phyloP scores from a whole-genome alignment of 345 rosid genomes.

The Ceriops tagal region DNA sequence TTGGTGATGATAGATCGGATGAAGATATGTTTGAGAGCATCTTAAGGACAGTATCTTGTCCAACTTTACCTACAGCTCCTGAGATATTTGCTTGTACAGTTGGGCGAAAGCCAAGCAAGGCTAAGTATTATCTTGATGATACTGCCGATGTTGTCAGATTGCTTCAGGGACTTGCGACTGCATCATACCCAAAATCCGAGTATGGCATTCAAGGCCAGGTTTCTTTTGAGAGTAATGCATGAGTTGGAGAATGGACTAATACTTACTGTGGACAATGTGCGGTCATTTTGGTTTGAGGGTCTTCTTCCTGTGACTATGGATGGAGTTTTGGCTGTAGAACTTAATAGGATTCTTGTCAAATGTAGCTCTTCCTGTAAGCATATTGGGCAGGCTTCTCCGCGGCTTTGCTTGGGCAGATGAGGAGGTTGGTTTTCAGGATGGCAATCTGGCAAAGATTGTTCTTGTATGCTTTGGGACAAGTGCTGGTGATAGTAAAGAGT shows the following conservation, averaged over 20 bases:
- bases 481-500: constrained; percentile 19
- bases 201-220: constrained; percentile 26
- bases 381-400: neutral
- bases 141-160: constrained; percentile 56
- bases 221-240: constrained; percentile 60
- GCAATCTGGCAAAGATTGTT: constrained; percentile 5
- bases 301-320: neutral
- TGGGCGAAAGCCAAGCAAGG: constrained; percentile 88
- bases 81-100: constrained; percentile 88
- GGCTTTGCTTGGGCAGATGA: neutral
- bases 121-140: constrained; percentile 75
- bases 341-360: too few species aligned
- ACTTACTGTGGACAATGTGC: neutral
- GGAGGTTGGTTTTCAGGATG: neutral
- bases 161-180: constrained; percentile 61
- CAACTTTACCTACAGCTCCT: constrained; percentile 51
- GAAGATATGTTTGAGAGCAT: constrained; percentile 93
- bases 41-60: constrained; percentile 42
- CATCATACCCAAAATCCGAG: constrained; percentile 50
- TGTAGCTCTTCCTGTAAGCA: too few species aligned
- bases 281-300: constrained; percentile 3
- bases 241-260: constrained; percentile 16
- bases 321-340: neutral
- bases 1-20: constrained; percentile 89
- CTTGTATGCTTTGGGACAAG: constrained; percentile 13